Evolutionary conservation across 2,329 filamentous ascomycete genomes (phyloP).

Genomic region (Aspergillus sp.): DNA sequence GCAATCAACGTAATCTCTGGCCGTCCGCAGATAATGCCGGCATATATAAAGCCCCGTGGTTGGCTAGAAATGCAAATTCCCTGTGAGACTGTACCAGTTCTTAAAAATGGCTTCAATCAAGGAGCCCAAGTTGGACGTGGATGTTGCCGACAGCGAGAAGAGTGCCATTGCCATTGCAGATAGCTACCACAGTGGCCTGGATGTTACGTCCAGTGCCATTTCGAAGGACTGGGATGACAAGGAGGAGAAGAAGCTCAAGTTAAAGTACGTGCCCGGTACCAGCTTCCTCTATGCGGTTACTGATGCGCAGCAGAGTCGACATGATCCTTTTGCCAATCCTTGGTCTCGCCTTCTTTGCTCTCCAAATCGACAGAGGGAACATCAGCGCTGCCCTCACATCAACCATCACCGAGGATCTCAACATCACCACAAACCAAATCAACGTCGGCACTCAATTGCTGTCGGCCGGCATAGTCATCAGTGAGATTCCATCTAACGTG

Average conservation of each 20-base stretch:
- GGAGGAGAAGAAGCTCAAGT: conserved; percentile 25
- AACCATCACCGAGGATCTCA: conserved; percentile 52
- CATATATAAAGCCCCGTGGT: background rate
- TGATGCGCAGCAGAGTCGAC: conserved; percentile 23
- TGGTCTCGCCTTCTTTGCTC: conserved; percentile 53
- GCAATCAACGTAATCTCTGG: background rate
- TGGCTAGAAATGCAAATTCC: background rate
- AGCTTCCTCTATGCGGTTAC: background rate
- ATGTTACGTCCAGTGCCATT: conserved; percentile 11
- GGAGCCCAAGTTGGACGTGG: conserved; percentile 1
- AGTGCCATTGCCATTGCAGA: background rate
- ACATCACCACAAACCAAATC: conserved; percentile 53
- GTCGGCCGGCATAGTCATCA: conserved; percentile 51
- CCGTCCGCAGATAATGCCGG: background rate
- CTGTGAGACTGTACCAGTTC: background rate
- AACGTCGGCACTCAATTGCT: conserved; percentile 57
- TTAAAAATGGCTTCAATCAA: background rate
- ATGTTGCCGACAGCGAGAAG: conserved; percentile 1
- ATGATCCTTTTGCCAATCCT: conserved; percentile 31
- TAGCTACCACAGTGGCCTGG: conserved; percentile 12
- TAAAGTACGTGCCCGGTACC: conserved; percentile 22
- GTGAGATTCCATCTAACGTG: conserved; percentile 53
- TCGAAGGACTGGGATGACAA: conserved; percentile 27
- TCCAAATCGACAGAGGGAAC: conserved; percentile 46
- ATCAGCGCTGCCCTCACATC: conserved; percentile 56